Percentiles rank a stretch among this genome's conserved stretches.
Evolutionary conservation across 352 stramenopile genomes (phyloP).

Genomic region (Pythium diclinum): DNA sequence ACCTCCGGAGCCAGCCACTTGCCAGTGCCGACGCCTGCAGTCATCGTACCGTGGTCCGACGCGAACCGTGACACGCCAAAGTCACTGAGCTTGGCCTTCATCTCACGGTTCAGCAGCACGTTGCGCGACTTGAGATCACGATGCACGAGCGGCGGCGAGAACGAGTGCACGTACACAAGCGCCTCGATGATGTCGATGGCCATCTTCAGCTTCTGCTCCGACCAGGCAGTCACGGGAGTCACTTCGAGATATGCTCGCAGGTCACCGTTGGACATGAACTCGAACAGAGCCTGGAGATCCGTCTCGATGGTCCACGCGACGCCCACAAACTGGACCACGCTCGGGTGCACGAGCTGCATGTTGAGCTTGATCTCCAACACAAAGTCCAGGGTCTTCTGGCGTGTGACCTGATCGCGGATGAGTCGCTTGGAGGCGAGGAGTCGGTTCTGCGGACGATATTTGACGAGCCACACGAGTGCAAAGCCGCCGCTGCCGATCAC

Average conservation of each 20-base stretch:
- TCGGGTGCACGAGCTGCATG: conserved; percentile 50
- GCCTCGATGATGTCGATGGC: conserved; percentile 47
- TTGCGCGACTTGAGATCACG: conserved; percentile 45
- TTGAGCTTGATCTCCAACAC: conserved; percentile 76
- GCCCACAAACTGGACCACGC: conserved; percentile 62
- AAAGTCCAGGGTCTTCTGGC: conserved; percentile 45
- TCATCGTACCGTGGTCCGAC: conserved; percentile 22
- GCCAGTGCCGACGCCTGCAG: conserved; percentile 19
- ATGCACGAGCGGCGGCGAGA: conserved; percentile 40
- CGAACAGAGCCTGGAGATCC: conserved; percentile 58
- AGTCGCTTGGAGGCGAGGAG: conserved; percentile 53
- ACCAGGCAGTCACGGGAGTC: conserved; percentile 13
- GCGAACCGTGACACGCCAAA: conserved; percentile 23
- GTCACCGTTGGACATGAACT: conserved; percentile 65
- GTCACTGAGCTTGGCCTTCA: conserved; percentile 27
- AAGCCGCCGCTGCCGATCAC: conserved; percentile 47
- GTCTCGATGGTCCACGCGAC: conserved; percentile 60
- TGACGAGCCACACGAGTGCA: conserved; percentile 45
- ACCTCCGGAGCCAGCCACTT: conserved; percentile 49
- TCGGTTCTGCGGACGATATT: conserved; percentile 33
- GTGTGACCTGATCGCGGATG: conserved; percentile 41
- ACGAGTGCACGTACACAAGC: conserved; percentile 47
- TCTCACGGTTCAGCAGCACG: conserved; percentile 33
- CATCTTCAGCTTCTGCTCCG: conserved; percentile 31
- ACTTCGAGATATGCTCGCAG: conserved; percentile 44